phyloP scores from a whole-genome alignment of 495 filamentous ascomycete species.

The Penicillium maclennaniae region DNA sequence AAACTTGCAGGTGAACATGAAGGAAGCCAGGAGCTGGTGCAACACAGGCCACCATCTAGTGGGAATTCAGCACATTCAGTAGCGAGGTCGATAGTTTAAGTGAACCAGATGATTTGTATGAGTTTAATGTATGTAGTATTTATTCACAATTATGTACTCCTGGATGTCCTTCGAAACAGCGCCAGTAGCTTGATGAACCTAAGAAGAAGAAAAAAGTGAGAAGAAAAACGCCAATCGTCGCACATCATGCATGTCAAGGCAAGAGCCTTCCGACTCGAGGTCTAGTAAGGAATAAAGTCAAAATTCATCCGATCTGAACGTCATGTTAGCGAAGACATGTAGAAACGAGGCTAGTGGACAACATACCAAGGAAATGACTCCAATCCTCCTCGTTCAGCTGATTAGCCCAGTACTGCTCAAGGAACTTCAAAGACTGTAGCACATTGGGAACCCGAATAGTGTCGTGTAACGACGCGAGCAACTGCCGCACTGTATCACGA shows the following conservation, averaged over 20 bases:
- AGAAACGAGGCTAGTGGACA: not conserved
- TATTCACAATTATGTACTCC: not conserved
- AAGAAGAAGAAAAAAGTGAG: not conserved
- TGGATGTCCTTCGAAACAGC: not conserved
- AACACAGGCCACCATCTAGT: not conserved
- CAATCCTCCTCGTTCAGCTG: constrained; percentile 39
- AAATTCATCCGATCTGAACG: constrained; percentile 42
- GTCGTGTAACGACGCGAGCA: constrained; percentile 38
- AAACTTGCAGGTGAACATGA: not conserved
- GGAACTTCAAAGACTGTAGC: constrained; percentile 41
- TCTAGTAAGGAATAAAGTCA: constrained; percentile 46
- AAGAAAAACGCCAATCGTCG: constrained; percentile 12
- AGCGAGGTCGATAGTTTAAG: not conserved
- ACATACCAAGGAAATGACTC: constrained; percentile 43
- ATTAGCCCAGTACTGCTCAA: constrained; percentile 44
- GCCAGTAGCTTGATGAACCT: not conserved
- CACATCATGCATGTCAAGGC: constrained; percentile 21
- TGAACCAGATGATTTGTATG: not conserved
- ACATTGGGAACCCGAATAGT: constrained; percentile 47
- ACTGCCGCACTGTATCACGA: constrained; percentile 32
- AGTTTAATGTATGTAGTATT: not conserved
- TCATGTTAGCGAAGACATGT: constrained; percentile 11
- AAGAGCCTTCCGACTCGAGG: not conserved
- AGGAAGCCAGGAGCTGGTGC: constrained; percentile 4
- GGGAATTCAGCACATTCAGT: not conserved